A percentile compares a stretch with the other conserved stretches of the same genome.
These are phyloP conservation scores for Picochlorum sp. DNA, from an alignment of 139 green algal species.

Conservation along the genomic window DNA sequence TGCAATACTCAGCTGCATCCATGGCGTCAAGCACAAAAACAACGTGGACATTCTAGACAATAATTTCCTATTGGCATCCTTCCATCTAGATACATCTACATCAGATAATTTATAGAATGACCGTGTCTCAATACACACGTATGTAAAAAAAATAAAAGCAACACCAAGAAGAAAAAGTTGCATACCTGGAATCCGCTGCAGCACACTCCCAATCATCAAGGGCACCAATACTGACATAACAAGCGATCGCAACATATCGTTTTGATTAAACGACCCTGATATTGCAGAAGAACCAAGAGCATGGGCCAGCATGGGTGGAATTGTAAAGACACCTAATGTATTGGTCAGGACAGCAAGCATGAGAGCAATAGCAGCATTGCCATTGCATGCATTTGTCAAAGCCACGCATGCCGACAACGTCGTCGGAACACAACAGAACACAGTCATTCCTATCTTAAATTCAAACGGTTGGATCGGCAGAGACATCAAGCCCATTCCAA, in stretches of 20 bases:
- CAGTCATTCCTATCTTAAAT: conserved; percentile 45
- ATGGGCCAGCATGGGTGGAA: conserved; percentile 47
- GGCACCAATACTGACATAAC: conserved; percentile 57
- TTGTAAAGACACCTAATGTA: conserved; percentile 57
- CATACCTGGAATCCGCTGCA: conserved; percentile 11
- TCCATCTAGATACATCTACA: conserved; percentile 23
- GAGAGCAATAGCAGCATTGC: conserved; percentile 66
- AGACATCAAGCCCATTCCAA: conserved; percentile 15
- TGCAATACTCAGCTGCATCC: conserved; percentile 62
- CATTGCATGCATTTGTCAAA: conserved; percentile 41
- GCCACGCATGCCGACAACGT: conserved; percentile 45
- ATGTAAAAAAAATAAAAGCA: not conserved
- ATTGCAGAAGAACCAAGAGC: conserved; percentile 32
- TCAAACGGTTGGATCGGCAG: conserved; percentile 39
- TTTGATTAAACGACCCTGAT: conserved; percentile 20
- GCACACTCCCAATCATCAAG: conserved; percentile 34
- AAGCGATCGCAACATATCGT: conserved; percentile 50
- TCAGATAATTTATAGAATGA: not conserved
- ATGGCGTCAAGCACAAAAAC: conserved; percentile 59
- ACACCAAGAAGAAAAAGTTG: not conserved
- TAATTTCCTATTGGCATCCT: conserved; percentile 31
- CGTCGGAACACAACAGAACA: conserved; percentile 70
- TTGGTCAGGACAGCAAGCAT: conserved; percentile 65
- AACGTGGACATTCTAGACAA: conserved; percentile 34
- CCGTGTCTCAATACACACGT: not conserved